Base-by-base conservation (phyloP, 2,329 filamentous ascomycete species). In the Mycosphaerella sp. region DNA sequence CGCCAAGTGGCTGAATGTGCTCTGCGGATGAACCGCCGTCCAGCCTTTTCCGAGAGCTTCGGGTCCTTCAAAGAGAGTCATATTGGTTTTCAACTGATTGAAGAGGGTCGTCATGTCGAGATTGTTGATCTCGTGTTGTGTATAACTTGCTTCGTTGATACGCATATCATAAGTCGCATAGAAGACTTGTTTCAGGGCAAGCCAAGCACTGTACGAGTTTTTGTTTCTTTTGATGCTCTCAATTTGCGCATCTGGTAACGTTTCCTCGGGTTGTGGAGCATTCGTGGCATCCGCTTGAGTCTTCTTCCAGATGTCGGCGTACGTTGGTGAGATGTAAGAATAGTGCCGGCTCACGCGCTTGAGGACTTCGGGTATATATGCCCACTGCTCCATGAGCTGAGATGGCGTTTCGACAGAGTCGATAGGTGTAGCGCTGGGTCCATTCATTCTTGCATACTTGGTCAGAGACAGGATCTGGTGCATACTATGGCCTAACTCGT, bases 401-500 rank as follows among this genome's bases (percentile, higher is more conserved):
- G 39, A 40, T 9, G 50, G 50, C 25, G 47, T 35, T 27, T 53
- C 50, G 10, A 49, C 40, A 16, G 17, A 53, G 14, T 53, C 50
- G 3, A 13, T 2, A 2, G 50, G 50, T 4, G 39, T 40, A 7
- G 14, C 16, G 2, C 5, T 3, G 12, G 12, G 17, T 6, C 40
- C 40, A 17, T 44, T 36, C 12, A 37, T 28, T 28, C 40, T 25
- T 13, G 16, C 50, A 21, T 49, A 53, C 27, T 43, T 48, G 3
- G 27, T 21, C n/a, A 25, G 13, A 6, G 44, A 53, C 17, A 32
- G 14, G 10, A 53, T 16, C 5, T 37, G 39, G 27, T 53, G 50
- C 44, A 49, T 49, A 32, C 30, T 30, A 25, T 53, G 50, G n/a
- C 50, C 50, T 12, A 47, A 25, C 32, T 53, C 50, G 25, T 53